Conservation (phyloP, 495 filamentous ascomycete species). For the Parachaetomium inaequale region DNA sequence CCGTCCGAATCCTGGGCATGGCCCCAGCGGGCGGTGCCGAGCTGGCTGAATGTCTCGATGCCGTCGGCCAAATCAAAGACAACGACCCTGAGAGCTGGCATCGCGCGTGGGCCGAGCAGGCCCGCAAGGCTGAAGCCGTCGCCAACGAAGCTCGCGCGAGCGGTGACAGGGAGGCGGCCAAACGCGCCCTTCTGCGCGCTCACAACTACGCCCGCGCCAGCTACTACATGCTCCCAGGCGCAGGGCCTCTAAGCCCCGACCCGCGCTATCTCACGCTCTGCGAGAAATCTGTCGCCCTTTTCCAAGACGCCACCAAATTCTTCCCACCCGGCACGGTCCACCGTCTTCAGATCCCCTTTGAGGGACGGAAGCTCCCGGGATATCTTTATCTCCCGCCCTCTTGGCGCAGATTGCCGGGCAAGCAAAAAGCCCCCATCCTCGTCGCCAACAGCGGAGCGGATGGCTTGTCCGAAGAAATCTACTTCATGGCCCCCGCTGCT, state of each 20-base stretch:
- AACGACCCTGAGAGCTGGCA: slow-evolving; percentile 44
- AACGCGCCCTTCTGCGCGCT: slow-evolving; percentile 36
- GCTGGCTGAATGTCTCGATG: slow-evolving; percentile 41
- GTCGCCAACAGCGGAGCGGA: slow-evolving; percentile 42
- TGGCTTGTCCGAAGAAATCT: slow-evolving; percentile 48
- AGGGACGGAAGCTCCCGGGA: slow-evolving; percentile 32
- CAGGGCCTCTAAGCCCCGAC: slow-evolving; percentile 13
- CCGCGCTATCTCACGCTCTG: not conserved
- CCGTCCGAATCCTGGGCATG: slow-evolving; percentile 40
- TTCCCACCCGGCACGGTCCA: slow-evolving; percentile 24
- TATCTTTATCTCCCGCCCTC: slow-evolving; percentile 42
- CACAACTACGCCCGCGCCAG: slow-evolving; percentile 43
- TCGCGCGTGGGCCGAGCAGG: slow-evolving; percentile 30
- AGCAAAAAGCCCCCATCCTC: slow-evolving; percentile 43
- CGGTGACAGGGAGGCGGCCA: slow-evolving; percentile 31
- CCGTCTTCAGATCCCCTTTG: slow-evolving; percentile 41
- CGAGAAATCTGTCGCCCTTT: slow-evolving; percentile 24
- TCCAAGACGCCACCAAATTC: slow-evolving; percentile 23
- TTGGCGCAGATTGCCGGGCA: slow-evolving; percentile 17
- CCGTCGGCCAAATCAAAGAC: slow-evolving; percentile 36
- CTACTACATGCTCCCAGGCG: slow-evolving; percentile 34
- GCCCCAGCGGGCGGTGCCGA: slow-evolving; percentile 40
- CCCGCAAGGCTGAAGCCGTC: slow-evolving; percentile 31
- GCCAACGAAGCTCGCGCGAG: slow-evolving; percentile 28
- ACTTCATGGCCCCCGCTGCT: slow-evolving; percentile 27